Conservation (phyloP, 2,329 filamentous ascomycete species). For the Thelonectria discophora region DNA sequence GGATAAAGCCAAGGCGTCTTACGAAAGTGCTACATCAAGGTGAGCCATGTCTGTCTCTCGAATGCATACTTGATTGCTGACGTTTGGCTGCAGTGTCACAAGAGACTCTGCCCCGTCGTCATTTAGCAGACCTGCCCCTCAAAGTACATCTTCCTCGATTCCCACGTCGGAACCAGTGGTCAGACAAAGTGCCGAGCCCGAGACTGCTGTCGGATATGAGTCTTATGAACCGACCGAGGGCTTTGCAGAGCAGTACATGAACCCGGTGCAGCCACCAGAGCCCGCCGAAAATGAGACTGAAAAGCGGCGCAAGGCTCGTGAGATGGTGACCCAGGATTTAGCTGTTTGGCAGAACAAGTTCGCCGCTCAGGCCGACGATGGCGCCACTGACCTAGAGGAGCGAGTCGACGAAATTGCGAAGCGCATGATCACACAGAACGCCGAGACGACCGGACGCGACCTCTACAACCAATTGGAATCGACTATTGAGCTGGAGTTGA, state of each 20-base stretch:
- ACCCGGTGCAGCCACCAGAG: constrained; percentile 56
- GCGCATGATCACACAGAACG: constrained; percentile 68
- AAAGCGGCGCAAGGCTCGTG: constrained; percentile 65
- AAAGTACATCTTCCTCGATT: constrained; percentile 43
- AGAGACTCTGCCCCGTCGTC: constrained; percentile 45
- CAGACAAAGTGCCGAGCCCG: constrained; percentile 24
- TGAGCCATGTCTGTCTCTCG: neutral
- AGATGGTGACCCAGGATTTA: constrained; percentile 80
- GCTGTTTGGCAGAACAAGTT: constrained; percentile 90
- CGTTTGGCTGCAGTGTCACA: constrained; percentile 22
- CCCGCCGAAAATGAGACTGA: constrained; percentile 60
- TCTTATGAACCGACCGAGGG: constrained; percentile 42
- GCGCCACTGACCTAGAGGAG: constrained; percentile 75
- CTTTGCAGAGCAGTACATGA: constrained; percentile 39
- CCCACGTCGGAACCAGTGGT: constrained; percentile 44
- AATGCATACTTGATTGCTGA: constrained; percentile 13
- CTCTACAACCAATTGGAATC: constrained; percentile 75
- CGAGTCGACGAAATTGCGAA: constrained; percentile 67
- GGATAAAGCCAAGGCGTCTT: constrained; percentile 48
- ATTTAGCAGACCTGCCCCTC: constrained; percentile 48
- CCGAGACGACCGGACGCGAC: constrained; percentile 70
- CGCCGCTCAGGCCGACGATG: constrained; percentile 83
- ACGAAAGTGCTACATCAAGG: constrained; percentile 30
- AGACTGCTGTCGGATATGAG: neutral
- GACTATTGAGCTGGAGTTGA: constrained; percentile 70